A percentile compares a stretch with the other conserved stretches of the same genome.
Evolutionary conservation across 345 rosid genomes (phyloP).

Genomic region (Eucalyptus dawsonii): DNA sequence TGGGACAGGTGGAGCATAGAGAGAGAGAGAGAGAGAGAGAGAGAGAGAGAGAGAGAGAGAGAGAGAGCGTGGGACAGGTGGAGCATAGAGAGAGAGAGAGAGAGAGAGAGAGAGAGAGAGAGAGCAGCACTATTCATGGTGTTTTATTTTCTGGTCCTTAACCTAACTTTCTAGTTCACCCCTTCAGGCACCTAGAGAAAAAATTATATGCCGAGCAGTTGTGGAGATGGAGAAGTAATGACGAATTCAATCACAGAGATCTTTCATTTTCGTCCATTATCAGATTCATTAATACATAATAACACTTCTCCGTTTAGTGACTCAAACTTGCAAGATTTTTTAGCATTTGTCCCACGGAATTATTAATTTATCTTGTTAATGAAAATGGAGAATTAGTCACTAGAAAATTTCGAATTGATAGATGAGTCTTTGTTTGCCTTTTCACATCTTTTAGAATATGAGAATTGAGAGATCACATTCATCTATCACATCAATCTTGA

Average conservation of each 20-base stretch:
- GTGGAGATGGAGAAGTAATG: not conserved
- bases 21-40: not conserved
- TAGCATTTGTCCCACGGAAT: not conserved
- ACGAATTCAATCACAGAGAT: not conserved
- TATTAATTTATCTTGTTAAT: not conserved
- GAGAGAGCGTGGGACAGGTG: not conserved
- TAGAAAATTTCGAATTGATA: not conserved
- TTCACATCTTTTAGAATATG: not conserved
- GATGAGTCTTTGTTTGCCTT: not conserved
- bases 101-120: not conserved
- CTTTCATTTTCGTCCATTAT: not conserved
- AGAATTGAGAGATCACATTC: not conserved
- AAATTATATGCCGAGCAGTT: not conserved
- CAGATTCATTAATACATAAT: not conserved
- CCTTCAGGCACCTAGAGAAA: not conserved
- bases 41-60: not conserved
- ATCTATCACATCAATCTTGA: not conserved
- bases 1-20: conserved; percentile 1
- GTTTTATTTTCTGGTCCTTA: not conserved
- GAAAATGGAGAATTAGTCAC: not conserved
- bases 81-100: not conserved
- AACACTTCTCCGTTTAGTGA: not conserved
- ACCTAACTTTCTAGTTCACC: not conserved
- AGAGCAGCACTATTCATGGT: too few relatives aligned
- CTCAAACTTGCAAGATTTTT: not conserved